Percentiles rank a stretch among this genome's conserved stretches.
These are phyloP conservation scores for Taphrina pruni DNA, from an alignment of 1,139 yeast genomes.

Conservation along the genomic window DNA sequence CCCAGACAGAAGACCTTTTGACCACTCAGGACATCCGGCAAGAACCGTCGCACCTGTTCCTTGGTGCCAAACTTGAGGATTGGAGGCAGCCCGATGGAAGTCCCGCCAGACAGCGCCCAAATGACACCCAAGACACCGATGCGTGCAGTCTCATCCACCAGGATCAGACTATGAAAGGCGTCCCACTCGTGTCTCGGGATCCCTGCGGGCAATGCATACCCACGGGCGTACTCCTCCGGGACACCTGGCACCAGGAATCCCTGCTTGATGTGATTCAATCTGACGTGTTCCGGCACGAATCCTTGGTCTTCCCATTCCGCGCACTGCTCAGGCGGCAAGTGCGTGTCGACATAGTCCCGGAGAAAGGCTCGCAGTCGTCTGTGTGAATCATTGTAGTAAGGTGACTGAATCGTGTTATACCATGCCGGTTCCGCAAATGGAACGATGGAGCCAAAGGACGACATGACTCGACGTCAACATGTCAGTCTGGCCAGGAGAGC, in stretches of 20 bases:
- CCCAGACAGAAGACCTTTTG: constrained; percentile 54
- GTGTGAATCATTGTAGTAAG: constrained; percentile 55
- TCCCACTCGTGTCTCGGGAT: constrained; percentile 88
- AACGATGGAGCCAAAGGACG: constrained; percentile 53
- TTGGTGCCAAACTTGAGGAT: constrained; percentile 51
- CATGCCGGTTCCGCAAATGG: constrained; percentile 57
- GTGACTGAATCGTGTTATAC: constrained; percentile 56
- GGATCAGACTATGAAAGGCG: constrained; percentile 85
- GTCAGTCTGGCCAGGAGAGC: too few species aligned
- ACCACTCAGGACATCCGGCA: constrained; percentile 52
- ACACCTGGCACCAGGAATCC: constrained; percentile 57
- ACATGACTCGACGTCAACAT: constrained; percentile 41
- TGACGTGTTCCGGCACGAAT: constrained; percentile 50
- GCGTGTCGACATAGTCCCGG: constrained; percentile 55
- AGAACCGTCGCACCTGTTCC: constrained; percentile 50
- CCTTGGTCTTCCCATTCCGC: constrained; percentile 57
- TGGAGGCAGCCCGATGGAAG: constrained; percentile 55
- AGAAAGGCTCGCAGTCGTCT: constrained; percentile 53
- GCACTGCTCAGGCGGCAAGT: constrained; percentile 52
- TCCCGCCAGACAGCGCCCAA: constrained; percentile 54
- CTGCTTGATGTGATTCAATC: constrained; percentile 44
- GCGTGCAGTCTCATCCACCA: constrained; percentile 61
- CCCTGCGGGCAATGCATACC: constrained; percentile 70
- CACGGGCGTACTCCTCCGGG: constrained; percentile 23
- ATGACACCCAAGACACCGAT: constrained; percentile 54